Evolutionary conservation across 352 stramenopile genomes (phyloP), one percentile per base, ranked within the genome.

Genomic region (Phytophthora sansomeana): DNA sequence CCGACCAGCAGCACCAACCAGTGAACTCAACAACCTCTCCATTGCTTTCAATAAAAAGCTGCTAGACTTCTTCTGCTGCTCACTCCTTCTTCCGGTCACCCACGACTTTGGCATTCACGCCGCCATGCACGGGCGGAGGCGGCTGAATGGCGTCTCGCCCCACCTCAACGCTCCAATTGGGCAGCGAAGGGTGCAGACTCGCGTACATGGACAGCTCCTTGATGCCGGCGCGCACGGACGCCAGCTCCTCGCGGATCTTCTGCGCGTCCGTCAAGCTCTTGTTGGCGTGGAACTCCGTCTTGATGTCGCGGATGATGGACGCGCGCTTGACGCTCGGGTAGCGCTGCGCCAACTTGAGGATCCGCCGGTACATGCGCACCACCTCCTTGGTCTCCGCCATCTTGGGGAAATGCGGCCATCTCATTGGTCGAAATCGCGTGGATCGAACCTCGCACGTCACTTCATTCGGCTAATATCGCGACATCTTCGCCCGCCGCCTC

Each of bases 281-380:
- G 72, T 83, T 89, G 29, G 86, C 80, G 63, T 93, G 87, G 75
- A 95, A 94, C 69, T 95, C 83, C 39, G 78, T 71, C 72, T 93
- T 92, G 70, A 95, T 93, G 68, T 97, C 90, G 32, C 73, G 68
- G 48, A 95, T 74, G 58, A 96, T 89, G 13, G 85, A 81, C 39
- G 91, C 75, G 48, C 85, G 83, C 80, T 96, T 96, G 62, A 96
- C 56, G 78, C 87, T 96, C 63, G 87, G 87, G 69, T 93, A 96
- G 47, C 80, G 75, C 69, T 88, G 80, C 46, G 83, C 87, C 53
- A 96, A 73, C 85, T 94, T 90, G 46, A 96, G 83, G 41, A 97
- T 84, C 52, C 76, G 83, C 38, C 87, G 80, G 69, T 95, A 95
- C 72, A 95, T 78, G 63, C 78, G 84, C 75, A 88, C 63, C 46